Evolutionary conservation across 2,329 filamentous ascomycete genomes (phyloP), one percentile per base, ranked within the genome.

Genomic region (Scedosporium apiospermum): DNA sequence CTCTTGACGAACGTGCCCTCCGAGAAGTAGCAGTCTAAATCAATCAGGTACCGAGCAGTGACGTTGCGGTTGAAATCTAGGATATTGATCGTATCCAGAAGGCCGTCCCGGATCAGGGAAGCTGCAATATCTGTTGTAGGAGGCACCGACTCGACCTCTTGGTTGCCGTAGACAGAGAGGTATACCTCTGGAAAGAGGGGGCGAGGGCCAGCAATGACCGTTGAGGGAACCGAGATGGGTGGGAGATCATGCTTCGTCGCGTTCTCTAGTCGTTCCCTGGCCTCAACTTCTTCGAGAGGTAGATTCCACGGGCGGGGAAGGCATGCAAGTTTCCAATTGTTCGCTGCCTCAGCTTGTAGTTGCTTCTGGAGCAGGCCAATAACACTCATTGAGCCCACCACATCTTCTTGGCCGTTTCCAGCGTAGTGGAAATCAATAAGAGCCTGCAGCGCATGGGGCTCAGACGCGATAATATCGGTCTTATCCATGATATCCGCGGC

Each of bases 21-120:
- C 0, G 92, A 84, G 77, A 96, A 99, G 76, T 95, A 99, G 74
- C 90, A 96, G 74, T 99, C 95, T 42, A 97, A 81, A 69, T 98
- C 93, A 69, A 97, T 96, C 42, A 99, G 78, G 69, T 91, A 95
- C 63, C 92, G 91, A 46, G 95, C 93, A 0, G 90, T 88, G 41
- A 88, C 84, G 68, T 92, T 90, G 65, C 95, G 88, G 75, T 98
- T 99, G 78, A 91, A 96, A 76, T 98, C 86, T 16, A 99, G 82
- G 60, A 91, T 88, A 71, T 97, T 97, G 75, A 99, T 95, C 0
- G 93, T 97, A 72, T 99, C 95, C 46, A 91, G 82, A 62, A 98
- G 82, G 0, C 86, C 86, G 73, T 99, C 95, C 58, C 95, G 86
- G 63, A 99, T 82, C 46, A 99, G 77, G 6, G 88, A 92, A 1